Conservation (phyloP, 1,284 basidiomycete genomes). For the Ganoderma lucidum region DNA sequence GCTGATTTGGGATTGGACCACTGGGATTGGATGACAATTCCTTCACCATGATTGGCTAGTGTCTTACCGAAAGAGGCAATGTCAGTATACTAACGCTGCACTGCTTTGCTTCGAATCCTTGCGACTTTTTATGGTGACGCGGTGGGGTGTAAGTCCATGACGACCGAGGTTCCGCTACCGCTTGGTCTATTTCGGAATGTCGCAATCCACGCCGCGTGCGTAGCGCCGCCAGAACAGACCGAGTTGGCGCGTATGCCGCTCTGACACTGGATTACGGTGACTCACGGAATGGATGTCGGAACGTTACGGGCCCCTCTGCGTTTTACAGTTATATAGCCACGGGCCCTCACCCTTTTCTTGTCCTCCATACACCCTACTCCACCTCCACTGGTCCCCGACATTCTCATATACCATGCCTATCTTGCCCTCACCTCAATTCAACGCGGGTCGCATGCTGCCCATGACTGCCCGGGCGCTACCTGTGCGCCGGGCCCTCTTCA, state of each 20-base stretch:
- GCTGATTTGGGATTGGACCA: not conserved
- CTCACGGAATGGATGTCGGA: slow-evolving; percentile 35
- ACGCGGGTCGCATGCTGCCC: slow-evolving; percentile 28
- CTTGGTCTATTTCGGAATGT: not conserved
- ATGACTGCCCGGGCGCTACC: slow-evolving; percentile 25
- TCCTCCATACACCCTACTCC: not conserved
- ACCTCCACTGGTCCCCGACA: not conserved
- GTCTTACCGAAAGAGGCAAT: slow-evolving; percentile 5
- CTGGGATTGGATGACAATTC: slow-evolving; percentile 1
- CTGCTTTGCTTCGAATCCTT: not conserved
- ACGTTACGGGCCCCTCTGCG: slow-evolving; percentile 32
- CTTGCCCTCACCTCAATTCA: slow-evolving; percentile 21
- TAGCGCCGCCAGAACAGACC: not conserved
- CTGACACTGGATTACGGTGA: slow-evolving; percentile 24
- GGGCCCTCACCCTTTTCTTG: not conserved
- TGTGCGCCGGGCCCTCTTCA: slow-evolving; percentile 22
- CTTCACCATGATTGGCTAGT: not conserved
- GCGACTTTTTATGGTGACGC: not conserved
- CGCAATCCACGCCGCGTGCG: not conserved
- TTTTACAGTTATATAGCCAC: slow-evolving; percentile 30
- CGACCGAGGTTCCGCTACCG: not conserved
- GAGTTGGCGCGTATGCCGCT: not conserved
- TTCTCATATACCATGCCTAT: slow-evolving; percentile 22
- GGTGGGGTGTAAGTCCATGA: not conserved
- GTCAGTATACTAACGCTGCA: slow-evolving; percentile 3